A percentile compares a stretch with the other conserved stretches of the same genome.
Evolutionary conservation across 495 filamentous ascomycete genomes (phyloP).

Genomic region (Rhypophila decipiens): DNA sequence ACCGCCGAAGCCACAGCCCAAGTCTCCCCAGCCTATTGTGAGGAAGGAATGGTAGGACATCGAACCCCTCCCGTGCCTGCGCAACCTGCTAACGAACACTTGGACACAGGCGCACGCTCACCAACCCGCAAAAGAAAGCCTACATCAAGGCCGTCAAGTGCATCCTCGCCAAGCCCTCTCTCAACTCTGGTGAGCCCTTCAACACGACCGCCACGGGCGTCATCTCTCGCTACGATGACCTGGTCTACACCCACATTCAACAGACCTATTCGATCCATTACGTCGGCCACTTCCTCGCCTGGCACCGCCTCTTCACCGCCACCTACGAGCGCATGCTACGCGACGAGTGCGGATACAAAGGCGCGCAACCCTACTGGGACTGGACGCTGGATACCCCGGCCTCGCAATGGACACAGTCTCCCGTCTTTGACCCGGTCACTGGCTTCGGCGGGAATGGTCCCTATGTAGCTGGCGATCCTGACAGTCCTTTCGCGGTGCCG

Average conservation of each 20-base stretch:
- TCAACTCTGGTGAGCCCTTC: too few species aligned
- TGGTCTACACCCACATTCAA: conserved; percentile 33
- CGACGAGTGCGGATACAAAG: conserved; percentile 59
- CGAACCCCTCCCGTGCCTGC: too few species aligned
- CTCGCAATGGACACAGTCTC: background rate
- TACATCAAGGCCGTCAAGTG: conserved; percentile 43
- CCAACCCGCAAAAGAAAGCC: conserved; percentile 13
- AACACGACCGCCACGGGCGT: too few species aligned
- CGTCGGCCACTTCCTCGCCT: conserved; percentile 45
- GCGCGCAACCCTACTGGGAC: conserved; percentile 21
- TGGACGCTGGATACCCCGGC: conserved; percentile 27
- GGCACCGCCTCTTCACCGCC: conserved; percentile 60
- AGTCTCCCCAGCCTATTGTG: too few species aligned
- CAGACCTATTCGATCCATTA: conserved; percentile 37
- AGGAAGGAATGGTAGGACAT: too few species aligned
- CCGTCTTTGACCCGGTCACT: conserved; percentile 18
- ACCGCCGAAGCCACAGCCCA: too few species aligned
- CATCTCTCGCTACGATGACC: conserved; percentile 44
- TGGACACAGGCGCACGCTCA: too few species aligned
- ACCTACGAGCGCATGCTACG: conserved; percentile 58
- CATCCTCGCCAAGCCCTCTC: conserved; percentile 31
- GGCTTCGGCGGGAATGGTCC: conserved; percentile 27
- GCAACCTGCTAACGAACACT: too few species aligned
- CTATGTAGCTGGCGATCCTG: conserved; percentile 2
- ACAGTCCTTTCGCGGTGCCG: background rate